Evolutionary conservation across 371 early-diverging fungal genomes (phyloP), one percentile per base, ranked within the genome.

Genomic region (Circinella umbellata): DNA sequence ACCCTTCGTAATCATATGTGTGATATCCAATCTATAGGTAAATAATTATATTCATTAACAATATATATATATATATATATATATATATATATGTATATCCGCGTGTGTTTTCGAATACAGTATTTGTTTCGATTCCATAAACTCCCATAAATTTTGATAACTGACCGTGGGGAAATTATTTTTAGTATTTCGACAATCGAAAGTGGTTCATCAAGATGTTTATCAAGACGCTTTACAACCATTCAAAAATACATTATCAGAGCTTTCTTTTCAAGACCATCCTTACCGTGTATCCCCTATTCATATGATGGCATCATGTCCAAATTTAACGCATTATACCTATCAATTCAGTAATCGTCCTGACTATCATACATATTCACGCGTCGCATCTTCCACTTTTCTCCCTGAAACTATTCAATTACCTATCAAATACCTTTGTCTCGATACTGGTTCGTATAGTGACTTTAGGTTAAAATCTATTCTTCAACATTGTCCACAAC

Each of bases 241-340:
- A 4, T 48, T 64, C 17, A 20, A 17, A n/a, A 49, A 53, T 34
- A 7, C 46, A 11, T 35, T 64, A 27, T n/a, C 27, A 13, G 48
- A 48, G 1, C 51, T 64, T 27, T n/a, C 51, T 37, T 49, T 64
- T 48, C 17, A 36, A 10, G 37, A 64, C 35, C 65, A 64, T 36
- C 34, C 53, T 15, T 37, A 49, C 34, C 46, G 48, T 14, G 2
- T 64, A 3, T 18, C 46, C 3, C 48, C 48, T 11, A 47, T 49
- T 15, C 48, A 64, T 17, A 36, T 64, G 53, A 64, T 64, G 65
- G 49, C 53, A n/a, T 46, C 65, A 15, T 64, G 65, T 37, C 65
- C 65, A 6, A 20, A 64, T 11, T 34, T 64, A 10, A 64, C 65
- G 0, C 48, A 53, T 18, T 64, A 57, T 57, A 57, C 57, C 57